Base-by-base conservation (phyloP, 2,329 filamentous ascomycete species). In the Periconia macrospinosa region DNA sequence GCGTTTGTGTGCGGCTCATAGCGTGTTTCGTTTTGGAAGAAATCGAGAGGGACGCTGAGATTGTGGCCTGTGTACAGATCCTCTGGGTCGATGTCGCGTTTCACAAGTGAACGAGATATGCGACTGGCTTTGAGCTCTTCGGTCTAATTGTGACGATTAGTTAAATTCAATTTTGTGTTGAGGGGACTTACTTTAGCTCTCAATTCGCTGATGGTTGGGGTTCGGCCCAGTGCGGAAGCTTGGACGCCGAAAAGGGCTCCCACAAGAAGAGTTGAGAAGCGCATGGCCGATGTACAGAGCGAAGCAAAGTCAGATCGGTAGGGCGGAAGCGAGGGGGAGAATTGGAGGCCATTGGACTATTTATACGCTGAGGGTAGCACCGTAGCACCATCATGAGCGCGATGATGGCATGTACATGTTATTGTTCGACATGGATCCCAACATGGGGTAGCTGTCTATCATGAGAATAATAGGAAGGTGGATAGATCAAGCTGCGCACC, bases 1-100 rank as follows among this genome's bases (percentile, higher is more conserved):
- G 72, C 86, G 60, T 88, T 77, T 9, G 82, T 84, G 71, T 95
- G 91, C 35, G 91, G 90, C 70, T 87, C 89, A 68, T 95, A 95
- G 46, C 80, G 77, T 2, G 85, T 83, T 50, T 92, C 87, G 66
- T 93, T 91, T 74, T 89, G 89, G 75, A 94, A 95, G 68, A 94
- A 90, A 71, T 96, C 91, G 33, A 95, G 78, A 0, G 83, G 83
- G 1, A 83, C 79, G 0, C 80, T 79, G 53, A 86, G 68, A 58
- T 81, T 83, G 65, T 82, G 67, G 27, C 71, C 76, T 2, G 80
- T 76, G 60, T 82, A 84, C 10, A 78, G 62, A 17, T 65, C 43
- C 3, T 60, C 57, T 1, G 69, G 72, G 53, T 79, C 69, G 13
- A 65, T 53, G 13, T 67, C 68, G 30, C 71, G 69, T 54, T 71